These are phyloP conservation scores for Claviceps pazoutovae DNA, from an alignment of 2,329 filamentous ascomycete species.

Conservation along the genomic window DNA sequence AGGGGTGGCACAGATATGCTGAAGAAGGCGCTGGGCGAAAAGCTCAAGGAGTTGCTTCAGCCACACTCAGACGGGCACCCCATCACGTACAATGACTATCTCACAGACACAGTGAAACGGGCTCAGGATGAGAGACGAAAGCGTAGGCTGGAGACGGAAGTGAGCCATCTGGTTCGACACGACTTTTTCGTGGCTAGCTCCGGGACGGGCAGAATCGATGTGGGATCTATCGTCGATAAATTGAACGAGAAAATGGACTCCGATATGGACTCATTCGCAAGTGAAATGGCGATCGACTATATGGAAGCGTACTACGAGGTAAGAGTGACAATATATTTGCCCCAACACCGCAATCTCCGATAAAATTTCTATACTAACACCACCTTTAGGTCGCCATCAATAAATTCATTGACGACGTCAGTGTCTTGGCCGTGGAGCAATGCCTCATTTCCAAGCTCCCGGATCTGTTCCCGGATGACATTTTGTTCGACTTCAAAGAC, in stretches of 20 bases:
- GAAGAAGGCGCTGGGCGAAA: conserved; percentile 13
- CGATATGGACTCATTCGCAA: conserved; percentile 2
- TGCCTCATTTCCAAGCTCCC: conserved; percentile 9
- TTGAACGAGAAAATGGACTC: neutral
- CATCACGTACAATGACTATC: conserved; percentile 39
- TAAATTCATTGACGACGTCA: conserved; percentile 12
- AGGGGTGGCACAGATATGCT: conserved; percentile 9
- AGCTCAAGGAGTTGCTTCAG: conserved; percentile 8
- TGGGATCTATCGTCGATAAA: neutral
- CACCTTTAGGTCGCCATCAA: conserved; percentile 9
- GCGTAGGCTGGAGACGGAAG: neutral
- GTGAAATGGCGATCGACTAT: conserved; percentile 17
- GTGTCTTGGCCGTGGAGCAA: conserved; percentile 13
- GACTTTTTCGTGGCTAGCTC: neutral
- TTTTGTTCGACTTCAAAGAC: conserved; percentile 9
- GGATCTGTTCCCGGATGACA: conserved; percentile 9
- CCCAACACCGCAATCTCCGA: too few relatives aligned
- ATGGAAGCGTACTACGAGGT: conserved; percentile 29
- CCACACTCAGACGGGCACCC: conserved; percentile 21
- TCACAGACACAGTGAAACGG: conserved; percentile 23
- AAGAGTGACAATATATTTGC: neutral
- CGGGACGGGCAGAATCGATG: too few relatives aligned
- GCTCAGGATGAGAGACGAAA: conserved; percentile 9
- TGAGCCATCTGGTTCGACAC: rapidly evolving
- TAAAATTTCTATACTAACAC: neutral